Evolutionary conservation across 257 asterid species (phyloP).

Genomic region (Plectranthus barbatus): DNA sequence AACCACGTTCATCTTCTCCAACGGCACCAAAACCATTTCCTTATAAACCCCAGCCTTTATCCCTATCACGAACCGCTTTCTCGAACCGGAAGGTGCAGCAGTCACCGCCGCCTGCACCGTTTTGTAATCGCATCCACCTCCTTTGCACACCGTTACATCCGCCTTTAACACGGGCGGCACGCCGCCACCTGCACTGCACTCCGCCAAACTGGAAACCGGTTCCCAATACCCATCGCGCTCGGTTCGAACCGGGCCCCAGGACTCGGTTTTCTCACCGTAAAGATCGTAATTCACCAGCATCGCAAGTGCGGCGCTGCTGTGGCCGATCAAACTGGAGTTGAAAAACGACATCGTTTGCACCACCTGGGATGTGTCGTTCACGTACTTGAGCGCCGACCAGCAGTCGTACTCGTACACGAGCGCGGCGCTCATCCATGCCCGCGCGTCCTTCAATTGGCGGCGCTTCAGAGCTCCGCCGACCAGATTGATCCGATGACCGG

Average conservation of each 20-base stretch:
- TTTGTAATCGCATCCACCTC: no score
- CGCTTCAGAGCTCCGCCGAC: conserved; percentile 17
- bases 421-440: conserved; percentile 73
- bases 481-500: conserved; percentile 31
- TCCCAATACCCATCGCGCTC: conserved; percentile 72
- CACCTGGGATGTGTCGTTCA: conserved; percentile 31
- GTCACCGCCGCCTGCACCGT: no score
- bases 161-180: conserved; percentile 30
- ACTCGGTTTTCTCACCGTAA: conserved; percentile 25
- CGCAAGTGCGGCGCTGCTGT: conserved; percentile 35
- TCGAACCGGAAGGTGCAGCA: conserved; percentile 27
- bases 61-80: conserved; percentile 44
- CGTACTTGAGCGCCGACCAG: no score
- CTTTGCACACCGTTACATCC: conserved; percentile 44
- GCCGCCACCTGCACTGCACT: neutral
- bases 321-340: conserved; percentile 20
- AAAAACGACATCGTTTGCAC: conserved; percentile 42
- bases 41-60: conserved; percentile 51
- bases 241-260: conserved; percentile 42
- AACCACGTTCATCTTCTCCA: no score
- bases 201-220: neutral
- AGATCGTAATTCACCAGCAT: conserved; percentile 46
- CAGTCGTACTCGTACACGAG: no score
- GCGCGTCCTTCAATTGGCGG: conserved; percentile 38
- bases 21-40: no score